These are phyloP conservation scores for Nitzschia sp. DNA, from an alignment of 108 stramenopile genomes.

Conservation along the genomic window DNA sequence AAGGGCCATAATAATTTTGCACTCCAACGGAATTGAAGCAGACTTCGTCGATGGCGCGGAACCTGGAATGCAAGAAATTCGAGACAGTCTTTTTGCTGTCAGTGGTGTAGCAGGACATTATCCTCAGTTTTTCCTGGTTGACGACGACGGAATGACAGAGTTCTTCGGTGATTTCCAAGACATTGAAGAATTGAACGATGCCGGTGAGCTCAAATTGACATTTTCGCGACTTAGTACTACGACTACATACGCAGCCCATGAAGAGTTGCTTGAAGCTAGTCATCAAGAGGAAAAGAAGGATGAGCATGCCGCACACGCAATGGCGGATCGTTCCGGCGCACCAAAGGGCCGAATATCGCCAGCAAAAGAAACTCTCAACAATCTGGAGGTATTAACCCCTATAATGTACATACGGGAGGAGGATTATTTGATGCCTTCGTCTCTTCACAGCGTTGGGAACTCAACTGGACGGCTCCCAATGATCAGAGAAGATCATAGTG, in stretches of 20 bases:
- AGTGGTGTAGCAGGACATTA: conserved; percentile 67
- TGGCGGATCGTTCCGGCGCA: not conserved
- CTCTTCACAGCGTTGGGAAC: not conserved
- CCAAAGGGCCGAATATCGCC: no score
- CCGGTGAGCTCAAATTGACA: not conserved
- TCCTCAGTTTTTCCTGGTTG: conserved; percentile 72
- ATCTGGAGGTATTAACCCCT: no score
- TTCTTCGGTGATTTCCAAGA: conserved; percentile 24
- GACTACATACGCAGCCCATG: not conserved
- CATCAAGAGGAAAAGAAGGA: conserved; percentile 12
- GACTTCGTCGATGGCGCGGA: conserved; percentile 58
- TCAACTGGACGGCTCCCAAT: not conserved
- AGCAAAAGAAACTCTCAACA: no score
- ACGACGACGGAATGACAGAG: conserved; percentile 35
- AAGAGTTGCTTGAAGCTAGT: not conserved
- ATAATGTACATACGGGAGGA: not conserved
- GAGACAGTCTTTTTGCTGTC: conserved; percentile 60
- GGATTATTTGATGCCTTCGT: not conserved
- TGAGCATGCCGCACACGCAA: conserved; percentile 8
- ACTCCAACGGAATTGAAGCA: conserved; percentile 3
- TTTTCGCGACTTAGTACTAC: not conserved
- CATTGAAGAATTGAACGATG: conserved; percentile 15
- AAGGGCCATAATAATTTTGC: not conserved
- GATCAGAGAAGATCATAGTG: no score
- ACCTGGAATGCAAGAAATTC: conserved; percentile 28